Percentiles rank a stretch among this genome's conserved stretches.
phyloP scores from a whole-genome alignment of 2,329 filamentous ascomycete species.

The Dichotomopilus funicola region DNA sequence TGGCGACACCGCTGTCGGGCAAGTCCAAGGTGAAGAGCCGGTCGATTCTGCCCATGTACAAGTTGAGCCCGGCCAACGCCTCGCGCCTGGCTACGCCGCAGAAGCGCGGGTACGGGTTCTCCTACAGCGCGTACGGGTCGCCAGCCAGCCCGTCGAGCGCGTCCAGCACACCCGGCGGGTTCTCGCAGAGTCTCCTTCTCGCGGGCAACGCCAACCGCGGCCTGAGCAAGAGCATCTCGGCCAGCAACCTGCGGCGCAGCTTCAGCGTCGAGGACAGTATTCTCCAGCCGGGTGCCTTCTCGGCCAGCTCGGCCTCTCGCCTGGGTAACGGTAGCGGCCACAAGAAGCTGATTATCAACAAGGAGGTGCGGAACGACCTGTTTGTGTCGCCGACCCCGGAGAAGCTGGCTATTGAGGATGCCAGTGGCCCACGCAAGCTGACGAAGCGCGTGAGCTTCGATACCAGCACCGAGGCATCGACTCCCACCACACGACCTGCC shows the following conservation, averaged over 20 bases:
- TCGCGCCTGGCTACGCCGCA: constrained; percentile 77
- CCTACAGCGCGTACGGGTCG: constrained; percentile 85
- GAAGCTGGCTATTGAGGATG: constrained; percentile 35
- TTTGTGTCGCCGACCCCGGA: constrained; percentile 56
- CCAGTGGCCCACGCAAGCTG: constrained; percentile 47
- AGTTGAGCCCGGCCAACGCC: constrained; percentile 73
- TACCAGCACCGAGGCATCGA: constrained; percentile 48
- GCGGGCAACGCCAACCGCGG: constrained; percentile 62
- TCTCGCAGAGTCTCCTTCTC: constrained; percentile 56
- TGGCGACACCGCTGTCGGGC: constrained; percentile 81
- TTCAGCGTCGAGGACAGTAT: constrained; percentile 82
- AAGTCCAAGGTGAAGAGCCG: constrained; percentile 69
- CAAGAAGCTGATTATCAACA: constrained; percentile 90
- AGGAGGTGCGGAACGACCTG: constrained; percentile 69
- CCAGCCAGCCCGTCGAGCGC: constrained; percentile 64
- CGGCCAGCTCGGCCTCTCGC: constrained; percentile 56
- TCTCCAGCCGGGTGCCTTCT: constrained; percentile 77
- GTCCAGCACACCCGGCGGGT: constrained; percentile 61
- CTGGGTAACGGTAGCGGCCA: constrained; percentile 64
- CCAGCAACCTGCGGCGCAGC: constrained; percentile 75
- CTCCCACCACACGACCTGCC: constrained; percentile 35
- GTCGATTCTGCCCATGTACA: constrained; percentile 78
- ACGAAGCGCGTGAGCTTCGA: constrained; percentile 94
- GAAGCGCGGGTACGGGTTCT: constrained; percentile 84
- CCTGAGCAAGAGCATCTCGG: constrained; percentile 81